Conservation (phyloP, 1,284 basidiomycete species). For the Cyathus pygmaeus region DNA sequence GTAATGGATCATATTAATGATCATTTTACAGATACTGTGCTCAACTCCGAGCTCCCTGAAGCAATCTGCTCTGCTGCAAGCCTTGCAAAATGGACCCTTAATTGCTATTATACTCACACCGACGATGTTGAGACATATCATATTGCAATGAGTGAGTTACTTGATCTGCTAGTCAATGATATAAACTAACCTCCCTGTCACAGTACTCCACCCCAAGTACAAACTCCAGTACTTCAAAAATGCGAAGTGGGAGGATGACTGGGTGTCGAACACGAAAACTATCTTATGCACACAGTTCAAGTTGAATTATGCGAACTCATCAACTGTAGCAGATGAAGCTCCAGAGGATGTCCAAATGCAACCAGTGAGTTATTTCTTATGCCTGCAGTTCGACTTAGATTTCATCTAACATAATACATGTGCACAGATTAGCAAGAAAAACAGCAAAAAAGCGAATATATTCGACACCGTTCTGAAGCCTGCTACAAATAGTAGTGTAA, state of each 20-base stretch:
- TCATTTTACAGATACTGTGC: slow-evolving; percentile 4
- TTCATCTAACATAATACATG: neutral
- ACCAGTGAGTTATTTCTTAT: neutral
- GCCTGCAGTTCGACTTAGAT: neutral
- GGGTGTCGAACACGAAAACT: slow-evolving; percentile 5
- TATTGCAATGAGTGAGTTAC: slow-evolving; percentile 28
- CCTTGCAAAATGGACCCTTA: slow-evolving; percentile 29
- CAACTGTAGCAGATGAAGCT: neutral
- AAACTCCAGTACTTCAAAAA: slow-evolving; percentile 18
- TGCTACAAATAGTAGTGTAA: neutral
- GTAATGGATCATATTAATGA: slow-evolving; percentile 37
- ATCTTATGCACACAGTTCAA: neutral
- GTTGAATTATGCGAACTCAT: neutral
- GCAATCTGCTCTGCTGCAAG: slow-evolving; percentile 25
- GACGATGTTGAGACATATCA: slow-evolving; percentile 27
- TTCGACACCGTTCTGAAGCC: neutral
- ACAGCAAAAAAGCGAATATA: neutral
- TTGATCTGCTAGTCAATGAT: neutral
- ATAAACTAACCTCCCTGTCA: neutral
- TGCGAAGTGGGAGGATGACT: slow-evolving; percentile 13
- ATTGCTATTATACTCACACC: slow-evolving; percentile 35
- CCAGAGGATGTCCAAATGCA: no score
- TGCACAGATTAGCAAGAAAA: neutral
- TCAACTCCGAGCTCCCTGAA: neutral
- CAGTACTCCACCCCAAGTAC: slow-evolving; percentile 14